Evolutionary conservation across 2,329 filamentous ascomycete genomes (phyloP), one percentile per base, ranked within the genome.

Genomic region (Exophiala lecanii-corni): DNA sequence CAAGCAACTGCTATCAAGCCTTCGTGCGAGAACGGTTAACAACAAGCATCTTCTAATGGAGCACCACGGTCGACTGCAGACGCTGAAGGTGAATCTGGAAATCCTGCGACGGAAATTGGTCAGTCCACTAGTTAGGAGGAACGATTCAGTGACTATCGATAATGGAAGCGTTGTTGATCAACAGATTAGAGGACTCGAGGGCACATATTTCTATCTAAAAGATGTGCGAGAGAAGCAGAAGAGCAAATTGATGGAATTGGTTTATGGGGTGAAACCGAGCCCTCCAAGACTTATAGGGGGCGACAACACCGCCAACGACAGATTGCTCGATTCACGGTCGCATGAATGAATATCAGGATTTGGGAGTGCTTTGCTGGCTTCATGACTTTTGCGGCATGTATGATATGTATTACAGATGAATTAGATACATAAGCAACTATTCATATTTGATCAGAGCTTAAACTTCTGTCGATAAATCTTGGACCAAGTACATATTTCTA

Each of bases 1-100:
- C 71, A 83, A 84, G 50, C 75, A 81, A 37, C 73, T 96, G 1
- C 78, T 97, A 17, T 78, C 75, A 37, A 84, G 83, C 53, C 84
- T 97, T 43, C 81, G 89, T 50, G 79, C 84, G 45, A 85, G 84
- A 57, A 95, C 89, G 1, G 81, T 95, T 17, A 78, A 80, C 49
- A 94, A 96, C 69, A 96, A 96, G 67, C 79, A 81, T 51, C 76
- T 94, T 25, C 75, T 97, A 6, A 80, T 92, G 52, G 84, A 89
- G 57, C 89, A 96, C 64, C 92, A 94, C 57, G 81, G 84, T 47
- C 84, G 86, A 50, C 76, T 97, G 28, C 73, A 92, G 41, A 84
- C 84, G 2, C 75, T 97, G 30, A 92, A 94, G 62, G 82, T 86
- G 9, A 91, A 86, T 55, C 76, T 97, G 12, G 89, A 96, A 68